A percentile compares a stretch with the other conserved stretches of the same genome.
Evolutionary conservation across 441 rosid species (phyloP).

Genomic region (Pelargonium fulgidum): DNA sequence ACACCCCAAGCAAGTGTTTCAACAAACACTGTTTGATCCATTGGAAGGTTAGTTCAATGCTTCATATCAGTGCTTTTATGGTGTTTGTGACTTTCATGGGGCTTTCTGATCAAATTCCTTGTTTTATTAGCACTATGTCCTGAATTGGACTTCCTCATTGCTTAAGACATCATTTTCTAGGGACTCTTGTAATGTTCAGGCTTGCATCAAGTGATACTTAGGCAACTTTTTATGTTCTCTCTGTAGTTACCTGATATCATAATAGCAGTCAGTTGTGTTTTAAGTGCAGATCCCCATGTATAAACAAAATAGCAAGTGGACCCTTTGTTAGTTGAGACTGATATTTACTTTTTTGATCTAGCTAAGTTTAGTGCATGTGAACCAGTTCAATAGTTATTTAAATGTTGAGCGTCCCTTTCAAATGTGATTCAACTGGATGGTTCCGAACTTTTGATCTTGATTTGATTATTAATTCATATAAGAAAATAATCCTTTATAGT

Average conservation of each 20-base stretch:
- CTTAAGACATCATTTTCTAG: neutral
- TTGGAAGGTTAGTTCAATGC: conserved; percentile 11
- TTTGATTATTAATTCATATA: neutral
- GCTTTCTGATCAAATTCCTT: neutral
- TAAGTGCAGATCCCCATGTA: neutral
- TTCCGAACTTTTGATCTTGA: neutral
- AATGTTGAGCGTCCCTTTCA: neutral
- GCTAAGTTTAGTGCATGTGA: neutral
- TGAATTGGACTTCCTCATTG: neutral
- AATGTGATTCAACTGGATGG: neutral
- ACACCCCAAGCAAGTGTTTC: conserved; percentile 22
- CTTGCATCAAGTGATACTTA: neutral
- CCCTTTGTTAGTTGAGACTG: neutral
- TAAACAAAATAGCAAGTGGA: neutral
- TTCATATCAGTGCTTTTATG: neutral
- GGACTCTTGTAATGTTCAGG: neutral
- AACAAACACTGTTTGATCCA: conserved; percentile 23
- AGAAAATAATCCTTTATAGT: neutral
- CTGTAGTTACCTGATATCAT: neutral
- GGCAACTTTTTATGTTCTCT: neutral
- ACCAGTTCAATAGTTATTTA: neutral
- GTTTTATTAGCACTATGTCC: neutral
- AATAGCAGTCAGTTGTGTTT: neutral
- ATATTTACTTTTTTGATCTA: neutral
- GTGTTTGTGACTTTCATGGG: neutral